Conservation (phyloP, 2,329 filamentous ascomycete species). For the Erysiphe neolycopersici region DNA sequence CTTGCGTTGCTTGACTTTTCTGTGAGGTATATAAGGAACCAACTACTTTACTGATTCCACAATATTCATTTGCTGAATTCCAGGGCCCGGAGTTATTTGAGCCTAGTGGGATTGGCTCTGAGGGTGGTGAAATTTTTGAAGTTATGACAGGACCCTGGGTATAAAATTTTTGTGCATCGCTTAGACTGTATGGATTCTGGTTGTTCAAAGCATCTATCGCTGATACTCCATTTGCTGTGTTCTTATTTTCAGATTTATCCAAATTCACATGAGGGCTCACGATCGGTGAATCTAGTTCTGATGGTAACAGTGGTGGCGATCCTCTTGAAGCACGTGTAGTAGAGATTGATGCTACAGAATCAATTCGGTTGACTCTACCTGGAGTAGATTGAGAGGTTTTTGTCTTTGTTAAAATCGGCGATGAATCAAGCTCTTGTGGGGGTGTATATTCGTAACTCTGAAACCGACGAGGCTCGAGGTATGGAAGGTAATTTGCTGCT, state of each 20-base stretch:
- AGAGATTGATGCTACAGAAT: conserved; percentile 73
- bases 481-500: conserved; percentile 36
- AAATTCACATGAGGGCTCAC: no score
- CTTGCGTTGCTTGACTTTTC: conserved; percentile 19
- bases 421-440: background rate
- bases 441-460: conserved; percentile 41
- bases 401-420: background rate
- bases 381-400: conserved; percentile 1
- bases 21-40: conserved; percentile 16
- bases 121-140: background rate
- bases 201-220: no score
- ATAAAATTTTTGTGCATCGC: no score
- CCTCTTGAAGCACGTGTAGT: conserved; percentile 80
- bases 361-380: conserved; percentile 31
- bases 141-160: background rate
- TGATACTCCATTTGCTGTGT: background rate
- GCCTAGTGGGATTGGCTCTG: no score
- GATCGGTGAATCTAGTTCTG: background rate
- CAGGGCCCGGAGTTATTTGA: background rate
- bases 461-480: conserved; percentile 40
- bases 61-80: no score
- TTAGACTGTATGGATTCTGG: no score
- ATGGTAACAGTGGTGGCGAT: conserved; percentile 37
- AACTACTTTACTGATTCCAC: conserved; percentile 31
- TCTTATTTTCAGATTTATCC: background rate